Base-by-base conservation (phyloP, 352 stramenopile species). In the Pythium dissotocum region DNA sequence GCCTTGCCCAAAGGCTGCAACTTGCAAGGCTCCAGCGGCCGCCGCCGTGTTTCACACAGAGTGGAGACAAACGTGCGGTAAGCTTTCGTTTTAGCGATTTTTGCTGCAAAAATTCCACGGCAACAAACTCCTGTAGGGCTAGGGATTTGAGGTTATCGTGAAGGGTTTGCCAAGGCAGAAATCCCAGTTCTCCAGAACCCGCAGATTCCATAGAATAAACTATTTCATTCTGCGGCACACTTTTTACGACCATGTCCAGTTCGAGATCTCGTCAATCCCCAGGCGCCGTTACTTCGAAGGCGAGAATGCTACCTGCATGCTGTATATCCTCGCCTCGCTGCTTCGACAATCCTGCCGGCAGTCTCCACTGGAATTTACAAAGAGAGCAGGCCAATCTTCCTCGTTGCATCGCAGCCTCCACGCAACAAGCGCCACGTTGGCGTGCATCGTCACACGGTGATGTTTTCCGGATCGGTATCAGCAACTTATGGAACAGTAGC, bases 1-100 rank as follows among this genome's bases (percentile, higher is more conserved):
- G 14, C 30, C 51, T 49, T 40, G 46, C 53, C 60, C 30, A 64
- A 44, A 68, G 56, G 36, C 46, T 33, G 6, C 44, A 52, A 65
- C 58, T 53, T 49, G 13, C 36, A 63, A 38, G 28, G 24, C 9
- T 46, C n/a, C 9, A 35, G 7, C 7, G 5, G 5, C 5, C 42
- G 54, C 33, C 10, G 26, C 54, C 9, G 44, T n/a, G 4, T 51
- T 28, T 42, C 28, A 33, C 49, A 56, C 49, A 56, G 26, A 14
- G 51, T 16, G 6, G 46, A 7, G 21, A 53, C 46, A 53, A 32
- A 26, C 18, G 13, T 7, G 46, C 46, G 46, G 46, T 53, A 53
- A 53, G 46, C 46, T 53, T 53, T 53, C 46, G 10, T 53, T 32
- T 32, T 53, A 32, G 9, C 8, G 46, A 53, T 53, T 53, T 53